Conservation (phyloP, 176 grass and related monocot genomes). For the Alloteropsis semialata region DNA sequence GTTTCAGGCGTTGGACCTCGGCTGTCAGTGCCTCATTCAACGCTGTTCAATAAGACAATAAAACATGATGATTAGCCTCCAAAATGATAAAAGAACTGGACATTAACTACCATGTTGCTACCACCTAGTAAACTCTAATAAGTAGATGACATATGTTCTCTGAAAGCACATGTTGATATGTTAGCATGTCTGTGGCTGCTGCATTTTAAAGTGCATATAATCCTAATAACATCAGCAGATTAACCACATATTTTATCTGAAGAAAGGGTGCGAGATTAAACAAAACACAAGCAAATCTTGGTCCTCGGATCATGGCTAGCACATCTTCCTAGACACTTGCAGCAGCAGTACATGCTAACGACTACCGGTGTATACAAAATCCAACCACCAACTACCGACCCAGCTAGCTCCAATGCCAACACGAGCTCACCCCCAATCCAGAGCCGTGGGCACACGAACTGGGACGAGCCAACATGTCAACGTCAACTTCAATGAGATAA, state of each 20-base stretch:
- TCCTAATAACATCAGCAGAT: neutral
- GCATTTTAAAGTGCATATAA: neutral
- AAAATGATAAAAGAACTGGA: neutral
- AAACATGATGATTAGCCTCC: neutral
- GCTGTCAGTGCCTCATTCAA: conserved; percentile 82
- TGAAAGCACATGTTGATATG: neutral
- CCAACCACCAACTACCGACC: conserved; percentile 22
- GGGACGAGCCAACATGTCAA: conserved; percentile 25
- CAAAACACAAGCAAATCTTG: conserved; percentile 22
- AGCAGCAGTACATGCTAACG: conserved; percentile 26
- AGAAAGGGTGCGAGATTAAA: neutral
- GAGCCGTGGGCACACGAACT: conserved; percentile 26
- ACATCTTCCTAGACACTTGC: conserved; percentile 19
- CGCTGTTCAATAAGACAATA: conserved; percentile 42
- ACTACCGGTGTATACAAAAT: conserved; percentile 25
- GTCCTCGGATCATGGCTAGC: conserved; percentile 16
- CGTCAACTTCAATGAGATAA: conserved; percentile 7
- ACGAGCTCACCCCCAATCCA: neutral
- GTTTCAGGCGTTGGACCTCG: conserved; percentile 88
- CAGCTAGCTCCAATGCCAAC: conserved; percentile 11
- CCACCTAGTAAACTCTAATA: neutral
- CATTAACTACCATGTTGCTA: neutral
- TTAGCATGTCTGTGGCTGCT: neutral
- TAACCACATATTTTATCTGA: neutral
- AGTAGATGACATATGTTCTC: neutral